phyloP scores from a whole-genome alignment of 2,329 filamentous ascomycete species.

The Furcasterigmium sp. region DNA sequence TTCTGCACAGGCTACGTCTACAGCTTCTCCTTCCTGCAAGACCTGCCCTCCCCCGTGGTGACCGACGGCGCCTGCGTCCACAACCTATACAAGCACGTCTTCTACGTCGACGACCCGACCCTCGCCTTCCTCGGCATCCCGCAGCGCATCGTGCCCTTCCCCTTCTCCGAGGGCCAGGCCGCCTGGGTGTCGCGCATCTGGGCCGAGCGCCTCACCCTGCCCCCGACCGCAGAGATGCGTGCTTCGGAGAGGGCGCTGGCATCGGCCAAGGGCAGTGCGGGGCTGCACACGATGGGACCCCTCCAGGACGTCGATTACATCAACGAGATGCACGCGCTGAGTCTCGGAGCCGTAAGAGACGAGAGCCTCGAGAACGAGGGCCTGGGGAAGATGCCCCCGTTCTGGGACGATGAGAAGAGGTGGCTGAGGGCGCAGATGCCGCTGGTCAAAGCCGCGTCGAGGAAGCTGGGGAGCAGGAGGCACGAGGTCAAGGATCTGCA shows the following conservation, averaged over 20 bases:
- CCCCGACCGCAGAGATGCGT: slow-evolving; percentile 50
- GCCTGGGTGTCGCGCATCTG: slow-evolving; percentile 63
- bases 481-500: slow-evolving; percentile 26
- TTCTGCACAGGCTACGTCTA: slow-evolving; percentile 92
- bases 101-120: slow-evolving; percentile 60
- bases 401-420: slow-evolving; percentile 31
- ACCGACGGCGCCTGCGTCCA: slow-evolving; percentile 54
- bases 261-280: slow-evolving; percentile 36
- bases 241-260: slow-evolving; percentile 54
- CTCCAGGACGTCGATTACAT: slow-evolving; percentile 57
- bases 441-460: slow-evolving; percentile 32
- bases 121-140: slow-evolving; percentile 61
- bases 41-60: slow-evolving; percentile 42
- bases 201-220: slow-evolving; percentile 54
- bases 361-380: slow-evolving; percentile 28
- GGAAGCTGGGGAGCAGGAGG: slow-evolving; percentile 26
- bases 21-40: slow-evolving; percentile 66
- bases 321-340: slow-evolving; percentile 49
- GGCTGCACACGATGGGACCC: slow-evolving; percentile 36
- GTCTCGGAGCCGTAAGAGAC: slow-evolving; percentile 25
- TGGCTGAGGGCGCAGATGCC: slow-evolving; percentile 34
- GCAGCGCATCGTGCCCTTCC: slow-evolving; percentile 68
- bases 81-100: slow-evolving; percentile 63
- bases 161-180: slow-evolving; percentile 62
- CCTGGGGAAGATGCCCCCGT: slow-evolving; percentile 28